Conservation (phyloP, 139 green algal species). For the Haematococcus sp. region DNA sequence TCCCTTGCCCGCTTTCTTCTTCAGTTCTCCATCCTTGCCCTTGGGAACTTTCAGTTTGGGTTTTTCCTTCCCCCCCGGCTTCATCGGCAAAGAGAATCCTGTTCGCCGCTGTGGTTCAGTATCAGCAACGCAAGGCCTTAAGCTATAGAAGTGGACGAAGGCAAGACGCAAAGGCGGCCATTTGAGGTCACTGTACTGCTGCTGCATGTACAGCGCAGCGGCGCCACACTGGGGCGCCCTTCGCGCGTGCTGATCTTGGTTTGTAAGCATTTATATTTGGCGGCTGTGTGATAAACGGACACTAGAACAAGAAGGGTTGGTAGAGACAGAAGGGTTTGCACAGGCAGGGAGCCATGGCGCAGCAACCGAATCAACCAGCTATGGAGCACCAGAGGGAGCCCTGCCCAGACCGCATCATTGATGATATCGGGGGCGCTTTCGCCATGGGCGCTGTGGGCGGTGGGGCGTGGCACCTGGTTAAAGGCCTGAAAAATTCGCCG, state of each 20-base stretch:
- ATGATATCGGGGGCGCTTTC: conserved; percentile 97
- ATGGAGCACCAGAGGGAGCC: conserved; percentile 89
- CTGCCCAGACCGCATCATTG: conserved; percentile 94
- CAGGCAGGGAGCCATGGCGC: conserved; percentile 1
- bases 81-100: conserved; percentile 1
- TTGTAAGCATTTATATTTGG: no score
- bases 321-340: neutral
- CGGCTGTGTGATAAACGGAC: no score
- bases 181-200: no score
- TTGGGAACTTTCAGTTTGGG: neutral
- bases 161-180: no score
- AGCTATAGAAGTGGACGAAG: no score
- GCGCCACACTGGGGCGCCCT: no score
- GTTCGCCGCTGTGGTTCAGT: no score
- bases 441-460: conserved; percentile 98
- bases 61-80: neutral
- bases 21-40: neutral
- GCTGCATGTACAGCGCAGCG: no score
- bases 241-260: no score
- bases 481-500: conserved; percentile 91
- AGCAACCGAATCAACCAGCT: conserved; percentile 6
- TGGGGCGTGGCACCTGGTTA: conserved; percentile 89
- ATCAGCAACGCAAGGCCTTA: no score
- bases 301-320: no score
- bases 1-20: neutral